Evolutionary conservation across 345 rosid genomes (phyloP).

Genomic region (Bruguiera gymnorhiza): DNA sequence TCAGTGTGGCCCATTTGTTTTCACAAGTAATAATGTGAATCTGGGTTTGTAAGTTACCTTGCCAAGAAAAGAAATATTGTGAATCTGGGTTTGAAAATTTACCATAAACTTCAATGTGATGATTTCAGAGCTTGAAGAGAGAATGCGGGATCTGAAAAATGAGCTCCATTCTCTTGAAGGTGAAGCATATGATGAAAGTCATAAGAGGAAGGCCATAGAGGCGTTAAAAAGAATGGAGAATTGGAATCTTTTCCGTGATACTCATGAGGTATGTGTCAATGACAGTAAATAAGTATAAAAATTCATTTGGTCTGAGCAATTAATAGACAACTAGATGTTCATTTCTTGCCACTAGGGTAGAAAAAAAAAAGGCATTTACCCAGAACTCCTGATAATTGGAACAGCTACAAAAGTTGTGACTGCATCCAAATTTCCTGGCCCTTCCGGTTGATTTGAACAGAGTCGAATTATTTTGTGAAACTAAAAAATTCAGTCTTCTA

Average conservation of each 20-base stretch:
- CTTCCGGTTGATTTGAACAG: neutral
- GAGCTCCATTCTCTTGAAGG: constrained; percentile 94
- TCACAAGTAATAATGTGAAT: too few relatives aligned
- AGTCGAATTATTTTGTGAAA: too few relatives aligned
- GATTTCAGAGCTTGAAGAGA: constrained; percentile 86
- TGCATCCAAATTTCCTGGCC: neutral
- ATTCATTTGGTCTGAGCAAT: constrained; percentile 6
- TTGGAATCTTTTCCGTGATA: constrained; percentile 92
- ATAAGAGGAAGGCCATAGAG: constrained; percentile 72
- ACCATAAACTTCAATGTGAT: constrained; percentile 4
- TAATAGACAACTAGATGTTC: neutral
- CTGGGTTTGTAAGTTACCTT: too few relatives aligned
- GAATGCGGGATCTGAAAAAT: constrained; percentile 87
- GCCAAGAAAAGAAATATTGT: neutral
- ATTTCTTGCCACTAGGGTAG: too few relatives aligned
- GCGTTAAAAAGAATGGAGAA: constrained; percentile 86
- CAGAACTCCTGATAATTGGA: too few relatives aligned
- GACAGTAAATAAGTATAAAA: too few relatives aligned
- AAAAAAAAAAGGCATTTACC: too few relatives aligned
- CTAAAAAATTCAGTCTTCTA: too few relatives aligned
- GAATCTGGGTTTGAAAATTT: constrained; percentile 7
- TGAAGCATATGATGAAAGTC: constrained; percentile 79
- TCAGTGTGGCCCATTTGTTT: too few relatives aligned
- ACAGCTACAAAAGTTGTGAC: neutral
- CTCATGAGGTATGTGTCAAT: constrained; percentile 53